phyloP scores from a whole-genome alignment of 306 rosid species.

The Hylodesmum podocarpum region DNA sequence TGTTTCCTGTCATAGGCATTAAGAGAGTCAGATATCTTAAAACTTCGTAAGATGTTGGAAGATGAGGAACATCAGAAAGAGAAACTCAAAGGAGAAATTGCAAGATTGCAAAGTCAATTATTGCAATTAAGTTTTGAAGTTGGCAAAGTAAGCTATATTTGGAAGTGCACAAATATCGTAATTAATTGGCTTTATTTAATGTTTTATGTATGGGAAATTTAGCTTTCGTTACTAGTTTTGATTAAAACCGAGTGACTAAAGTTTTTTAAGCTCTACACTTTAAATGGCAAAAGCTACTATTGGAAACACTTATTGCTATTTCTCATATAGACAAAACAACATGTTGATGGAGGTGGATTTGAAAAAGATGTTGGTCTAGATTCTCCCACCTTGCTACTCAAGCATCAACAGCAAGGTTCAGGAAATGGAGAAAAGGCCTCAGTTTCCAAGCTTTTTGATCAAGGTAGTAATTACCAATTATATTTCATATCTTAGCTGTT shows the following conservation, averaged over 20 bases:
- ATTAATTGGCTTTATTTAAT: slow-evolving; percentile 1
- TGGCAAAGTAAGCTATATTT: slow-evolving; percentile 50
- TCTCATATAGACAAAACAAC: slow-evolving; percentile 51
- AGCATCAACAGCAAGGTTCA: slow-evolving; percentile 50
- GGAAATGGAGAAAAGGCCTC: slow-evolving; percentile 73
- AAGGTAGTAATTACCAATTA: slow-evolving; percentile 45
- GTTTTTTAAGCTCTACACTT: background rate
- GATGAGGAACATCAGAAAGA: slow-evolving; percentile 57
- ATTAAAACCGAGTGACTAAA: background rate
- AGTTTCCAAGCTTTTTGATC: slow-evolving; percentile 79
- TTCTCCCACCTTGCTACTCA: slow-evolving; percentile 55
- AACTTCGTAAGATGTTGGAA: slow-evolving; percentile 61
- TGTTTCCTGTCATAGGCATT: slow-evolving; percentile 46
- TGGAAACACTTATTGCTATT: background rate
- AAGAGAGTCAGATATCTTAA: slow-evolving; percentile 59
- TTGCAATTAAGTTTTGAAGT: slow-evolving; percentile 74
- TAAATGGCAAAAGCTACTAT: background rate
- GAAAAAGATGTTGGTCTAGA: slow-evolving; percentile 49
- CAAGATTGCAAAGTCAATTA: slow-evolving; percentile 66
- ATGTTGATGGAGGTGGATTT: slow-evolving; percentile 43
- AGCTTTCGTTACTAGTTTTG: background rate
- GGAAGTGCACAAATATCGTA: background rate
- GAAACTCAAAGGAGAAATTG: slow-evolving; percentile 76
- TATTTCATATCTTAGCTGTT: background rate
- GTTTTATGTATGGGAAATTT: background rate